phyloP scores from a whole-genome alignment of 805 yeast genomes.

The Kazachstania martiniae region DNA sequence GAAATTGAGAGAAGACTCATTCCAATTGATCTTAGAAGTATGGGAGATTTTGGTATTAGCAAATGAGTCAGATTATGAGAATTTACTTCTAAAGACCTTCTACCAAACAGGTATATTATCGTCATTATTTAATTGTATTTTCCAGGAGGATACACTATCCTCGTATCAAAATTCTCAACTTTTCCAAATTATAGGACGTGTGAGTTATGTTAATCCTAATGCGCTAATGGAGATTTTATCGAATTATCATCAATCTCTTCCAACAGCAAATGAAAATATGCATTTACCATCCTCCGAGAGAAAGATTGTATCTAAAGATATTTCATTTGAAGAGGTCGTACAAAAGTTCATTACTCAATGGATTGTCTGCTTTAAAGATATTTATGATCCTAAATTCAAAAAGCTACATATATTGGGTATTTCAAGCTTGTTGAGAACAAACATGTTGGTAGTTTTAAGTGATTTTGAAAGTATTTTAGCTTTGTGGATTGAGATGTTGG shows the following conservation, averaged over 20 bases:
- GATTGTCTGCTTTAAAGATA: constrained; percentile 39
- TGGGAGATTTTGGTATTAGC: constrained; percentile 24
- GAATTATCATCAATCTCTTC: constrained; percentile 16
- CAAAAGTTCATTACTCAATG: constrained; percentile 27
- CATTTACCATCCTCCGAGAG: constrained; percentile 15
- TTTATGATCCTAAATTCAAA: constrained; percentile 66
- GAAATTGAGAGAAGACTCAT: constrained; percentile 61
- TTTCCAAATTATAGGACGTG: constrained; percentile 28
- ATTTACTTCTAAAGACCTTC: constrained; percentile 15
- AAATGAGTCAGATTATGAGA: constrained; percentile 17
- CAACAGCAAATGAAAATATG: constrained; percentile 12
- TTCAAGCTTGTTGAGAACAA: constrained; percentile 37
- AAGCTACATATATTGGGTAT: constrained; percentile 60
- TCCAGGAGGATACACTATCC: constrained; percentile 23
- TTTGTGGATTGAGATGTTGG: constrained; percentile 46
- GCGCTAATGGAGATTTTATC: constrained; percentile 24
- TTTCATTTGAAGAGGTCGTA: constrained; percentile 18
- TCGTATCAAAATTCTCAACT: constrained; percentile 27
- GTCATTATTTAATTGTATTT: constrained; percentile 21
- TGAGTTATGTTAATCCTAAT: constrained; percentile 27
- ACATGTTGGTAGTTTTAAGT: constrained; percentile 22
- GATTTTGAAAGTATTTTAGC: constrained; percentile 28
- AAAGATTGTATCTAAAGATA: constrained; percentile 17
- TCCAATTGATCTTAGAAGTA: constrained; percentile 35
- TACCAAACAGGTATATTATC: constrained; percentile 18